Conservation (phyloP, 2,329 filamentous ascomycete genomes). For the Phymatotrichopsis omnivora region DNA sequence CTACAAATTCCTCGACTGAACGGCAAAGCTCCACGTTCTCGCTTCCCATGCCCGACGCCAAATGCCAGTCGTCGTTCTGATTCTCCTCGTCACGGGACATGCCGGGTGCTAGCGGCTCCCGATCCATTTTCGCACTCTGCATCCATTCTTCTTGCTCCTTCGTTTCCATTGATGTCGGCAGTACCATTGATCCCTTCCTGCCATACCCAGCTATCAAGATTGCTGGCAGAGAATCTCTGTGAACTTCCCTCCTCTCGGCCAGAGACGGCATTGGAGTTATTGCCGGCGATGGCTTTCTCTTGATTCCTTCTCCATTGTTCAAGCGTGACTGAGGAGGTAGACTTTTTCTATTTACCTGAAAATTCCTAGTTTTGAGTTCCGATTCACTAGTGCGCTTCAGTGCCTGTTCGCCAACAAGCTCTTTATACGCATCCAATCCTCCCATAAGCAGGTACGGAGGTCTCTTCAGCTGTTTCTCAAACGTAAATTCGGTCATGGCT, state of each 20-base stretch:
- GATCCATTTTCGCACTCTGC: constrained; percentile 59
- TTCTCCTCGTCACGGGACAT: no score
- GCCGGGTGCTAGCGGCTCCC: constrained; percentile 36
- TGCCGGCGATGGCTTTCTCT: constrained; percentile 17
- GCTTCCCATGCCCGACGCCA: no score
- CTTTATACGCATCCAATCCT: constrained; percentile 76
- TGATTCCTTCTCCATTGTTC: constrained; percentile 14
- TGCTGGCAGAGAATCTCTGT: constrained; percentile 15
- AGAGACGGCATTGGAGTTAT: constrained; percentile 23
- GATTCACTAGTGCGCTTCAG: constrained; percentile 36
- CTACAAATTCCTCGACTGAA: constrained; percentile 33
- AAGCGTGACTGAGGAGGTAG: constrained; percentile 8
- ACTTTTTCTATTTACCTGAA: constrained; percentile 27
- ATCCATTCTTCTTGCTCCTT: constrained; percentile 77
- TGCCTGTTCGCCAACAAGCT: constrained; percentile 64
- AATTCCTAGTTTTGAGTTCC: no score
- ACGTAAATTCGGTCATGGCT: constrained; percentile 75
- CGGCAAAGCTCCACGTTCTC: no score
- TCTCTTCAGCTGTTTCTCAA: constrained; percentile 60
- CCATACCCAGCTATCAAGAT: constrained; percentile 18
- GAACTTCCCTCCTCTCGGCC: constrained; percentile 27
- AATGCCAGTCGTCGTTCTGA: no score
- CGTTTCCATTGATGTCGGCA: constrained; percentile 52
- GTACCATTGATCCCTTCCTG: constrained; percentile 16
- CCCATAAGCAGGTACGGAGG: constrained; percentile 69